phyloP scores from a whole-genome alignment of 768 basidiomycete species.

The Amanita brunnescens region DNA sequence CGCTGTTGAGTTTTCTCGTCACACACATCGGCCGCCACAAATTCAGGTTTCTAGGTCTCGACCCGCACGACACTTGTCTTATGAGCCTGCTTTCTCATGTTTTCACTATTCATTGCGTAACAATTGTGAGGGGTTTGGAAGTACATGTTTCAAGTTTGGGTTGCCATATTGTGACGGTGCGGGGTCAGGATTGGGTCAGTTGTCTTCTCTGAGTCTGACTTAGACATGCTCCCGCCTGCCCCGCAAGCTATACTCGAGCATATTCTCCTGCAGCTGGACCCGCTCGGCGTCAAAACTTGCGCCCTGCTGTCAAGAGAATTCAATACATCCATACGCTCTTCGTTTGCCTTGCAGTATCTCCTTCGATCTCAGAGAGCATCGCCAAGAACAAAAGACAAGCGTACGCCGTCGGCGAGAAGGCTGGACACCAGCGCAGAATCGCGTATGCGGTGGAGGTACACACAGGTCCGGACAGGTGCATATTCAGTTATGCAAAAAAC shows the following conservation, averaged over 20 bases:
- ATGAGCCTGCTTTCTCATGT: too few relatives aligned
- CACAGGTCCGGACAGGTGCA: slow-evolving; percentile 93
- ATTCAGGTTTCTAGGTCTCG: slow-evolving; percentile 83
- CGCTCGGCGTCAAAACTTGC: slow-evolving; percentile 17
- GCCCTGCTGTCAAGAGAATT: slow-evolving; percentile 16
- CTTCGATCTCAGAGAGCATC: slow-evolving; percentile 67
- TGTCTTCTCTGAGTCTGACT: too few relatives aligned
- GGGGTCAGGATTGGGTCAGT: too few relatives aligned
- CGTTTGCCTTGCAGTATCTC: slow-evolving; percentile 24
- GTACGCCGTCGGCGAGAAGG: slow-evolving; percentile 94
- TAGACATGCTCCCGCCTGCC: slow-evolving; percentile 1
- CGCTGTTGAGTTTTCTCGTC: slow-evolving; percentile 67
- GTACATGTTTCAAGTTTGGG: too few relatives aligned
- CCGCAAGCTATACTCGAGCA: slow-evolving; percentile 20
- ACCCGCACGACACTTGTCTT: too few relatives aligned
- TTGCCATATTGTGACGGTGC: too few relatives aligned
- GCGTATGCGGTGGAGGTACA: slow-evolving; percentile 98
- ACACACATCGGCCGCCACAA: slow-evolving; percentile 82
- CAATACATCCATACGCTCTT: slow-evolving; percentile 18
- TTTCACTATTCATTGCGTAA: too few relatives aligned
- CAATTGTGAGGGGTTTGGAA: too few relatives aligned
- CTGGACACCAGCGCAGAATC: slow-evolving; percentile 99
- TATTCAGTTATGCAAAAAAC: not conserved
- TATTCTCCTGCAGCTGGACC: slow-evolving; percentile 20
- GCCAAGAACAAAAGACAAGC: slow-evolving; percentile 98